A percentile compares a stretch with the other conserved stretches of the same genome.
Conservation (phyloP, 2,329 filamentous ascomycete species). For the Penicillium sp. region DNA sequence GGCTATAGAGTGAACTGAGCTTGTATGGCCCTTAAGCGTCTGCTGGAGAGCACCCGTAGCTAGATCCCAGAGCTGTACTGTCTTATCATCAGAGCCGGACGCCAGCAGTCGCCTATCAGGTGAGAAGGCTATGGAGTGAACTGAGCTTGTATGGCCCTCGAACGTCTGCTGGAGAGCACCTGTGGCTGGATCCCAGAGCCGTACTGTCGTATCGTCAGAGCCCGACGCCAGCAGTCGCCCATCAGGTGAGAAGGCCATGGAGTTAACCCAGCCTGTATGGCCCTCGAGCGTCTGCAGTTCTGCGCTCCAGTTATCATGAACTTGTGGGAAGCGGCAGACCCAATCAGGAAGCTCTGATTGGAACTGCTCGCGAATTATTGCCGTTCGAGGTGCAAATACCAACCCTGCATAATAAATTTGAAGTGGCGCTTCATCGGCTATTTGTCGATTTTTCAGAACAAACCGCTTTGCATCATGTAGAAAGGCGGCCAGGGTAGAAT, state of each 20-base stretch:
- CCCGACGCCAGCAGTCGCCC: constrained; percentile 25
- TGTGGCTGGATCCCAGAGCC: constrained; percentile 19
- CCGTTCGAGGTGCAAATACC: background rate
- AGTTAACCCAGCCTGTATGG: constrained; percentile 13
- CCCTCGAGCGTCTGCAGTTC: constrained; percentile 9
- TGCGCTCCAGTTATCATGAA: constrained; percentile 4
- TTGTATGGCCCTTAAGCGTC: constrained; percentile 8
- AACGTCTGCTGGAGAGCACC: constrained; percentile 13
- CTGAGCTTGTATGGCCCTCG: constrained; percentile 3
- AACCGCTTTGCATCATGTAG: constrained; percentile 5
- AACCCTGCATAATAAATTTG: constrained; percentile 7
- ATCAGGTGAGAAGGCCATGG: constrained; percentile 14
- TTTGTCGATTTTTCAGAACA: background rate
- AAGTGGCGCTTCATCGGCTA: background rate
- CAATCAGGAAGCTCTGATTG: background rate
- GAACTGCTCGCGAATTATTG: background rate
- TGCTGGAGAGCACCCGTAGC: constrained; percentile 12
- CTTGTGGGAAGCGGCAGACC: background rate
- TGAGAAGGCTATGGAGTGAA: constrained; percentile 23
- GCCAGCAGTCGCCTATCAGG: constrained; percentile 23
- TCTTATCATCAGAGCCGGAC: constrained; percentile 14
- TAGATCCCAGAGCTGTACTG: constrained; percentile 17
- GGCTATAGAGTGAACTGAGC: background rate
- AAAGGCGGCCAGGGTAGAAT: background rate
- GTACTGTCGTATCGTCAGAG: constrained; percentile 15